Evolutionary conservation across 1,139 yeast genomes (phyloP), one percentile per base, ranked within the genome.

Genomic region (Meyerozyma guilliermondii): DNA sequence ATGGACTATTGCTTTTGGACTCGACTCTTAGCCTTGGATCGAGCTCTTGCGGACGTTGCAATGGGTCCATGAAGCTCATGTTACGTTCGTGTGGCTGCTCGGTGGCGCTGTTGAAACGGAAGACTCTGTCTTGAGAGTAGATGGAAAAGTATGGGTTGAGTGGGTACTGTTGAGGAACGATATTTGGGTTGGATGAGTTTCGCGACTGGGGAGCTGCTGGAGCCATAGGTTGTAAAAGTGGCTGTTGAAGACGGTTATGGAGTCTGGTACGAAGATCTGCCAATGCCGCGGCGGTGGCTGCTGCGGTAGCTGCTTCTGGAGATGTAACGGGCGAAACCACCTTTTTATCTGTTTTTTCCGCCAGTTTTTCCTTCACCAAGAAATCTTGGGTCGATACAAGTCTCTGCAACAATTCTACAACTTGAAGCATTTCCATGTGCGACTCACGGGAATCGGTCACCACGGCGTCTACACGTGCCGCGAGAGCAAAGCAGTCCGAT

Each of bases 141-240:
- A 62, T 55, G 16, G 67, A 50, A 48, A 66, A 67, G 46, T 67
- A 66, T 1, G 71, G 71, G 44, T 67, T 66, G 34, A 67, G 50
- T 1, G 73, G 71, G 41, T 67, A 67, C 39, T 58, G 63, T 48
- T 67, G 72, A 3, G 71, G 69, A 6, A 63, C 62, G 27, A 53
- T 51, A 39, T 50, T 54, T n/a, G 59, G 44, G 40, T 43, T 50
- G 10, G 60, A 53, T 9, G 60, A 50, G 42, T 52, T 50, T 33
- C 56, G 49, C 35, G 52, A 53, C 24, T 33, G 36, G 36, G 23
- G 23, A 14, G 36, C 36, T 2, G 36, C 36, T 2, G 36, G 36
- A 11, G 36, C 36, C 23, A 33, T 18, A 5, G 36, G 36, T 10
- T 33, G 36, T 13, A 33, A 20, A 10, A 33, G 36, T 2, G 36